Evolutionary conservation across 305 asterid species (phyloP), one percentile per base, ranked within the genome.

Genomic region (Fraxinus platypoda): DNA sequence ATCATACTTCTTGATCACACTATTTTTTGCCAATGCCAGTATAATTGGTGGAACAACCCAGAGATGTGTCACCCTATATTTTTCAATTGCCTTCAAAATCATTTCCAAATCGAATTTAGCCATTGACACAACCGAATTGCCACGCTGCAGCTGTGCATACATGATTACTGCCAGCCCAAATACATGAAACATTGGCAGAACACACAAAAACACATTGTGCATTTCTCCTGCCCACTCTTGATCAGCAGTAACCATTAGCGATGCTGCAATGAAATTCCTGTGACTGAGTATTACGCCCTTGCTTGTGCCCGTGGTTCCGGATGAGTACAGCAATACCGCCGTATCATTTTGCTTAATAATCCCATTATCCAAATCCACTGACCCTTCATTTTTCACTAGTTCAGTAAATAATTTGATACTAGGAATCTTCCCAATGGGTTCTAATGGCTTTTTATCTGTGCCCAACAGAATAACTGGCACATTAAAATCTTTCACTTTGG

Each of bases 111-210:
- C 94, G 81, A 93, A 93, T 86, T 84, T 94, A 1, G 91, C 88
- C 98, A 96, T 89, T 11, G 94, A 89, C 6, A 93, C 93, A 72
- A 94, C 23, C 3, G 92, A 89, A 80, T 85, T 94, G 75, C 99
- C 98, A n/a, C 95, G 93, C 83, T 92, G 98, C 88, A 96, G 91
- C 87, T 94, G 97, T 23, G 98, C 77, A 82, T 80, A 89, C 92
- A 92, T 75, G 84, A 96, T 88, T 83, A 94, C 91, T 6, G 93
- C 85, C 3, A 94, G 90, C 11, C 98, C 99, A 84, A 96, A 96
- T 81, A 93, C 97, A 80, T 96, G 99, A 85, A 92, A 96, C 99
- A 94, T 94, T n/a, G 99, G 99, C 89, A 96, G 81, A 17, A 94
- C 88, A 76, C 97, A 90, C 43, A 94, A 71, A 81, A 81, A 93